These are phyloP conservation scores for Ophiobolus disseminans DNA, from an alignment of 2,329 filamentous ascomycete species.

Conservation along the genomic window DNA sequence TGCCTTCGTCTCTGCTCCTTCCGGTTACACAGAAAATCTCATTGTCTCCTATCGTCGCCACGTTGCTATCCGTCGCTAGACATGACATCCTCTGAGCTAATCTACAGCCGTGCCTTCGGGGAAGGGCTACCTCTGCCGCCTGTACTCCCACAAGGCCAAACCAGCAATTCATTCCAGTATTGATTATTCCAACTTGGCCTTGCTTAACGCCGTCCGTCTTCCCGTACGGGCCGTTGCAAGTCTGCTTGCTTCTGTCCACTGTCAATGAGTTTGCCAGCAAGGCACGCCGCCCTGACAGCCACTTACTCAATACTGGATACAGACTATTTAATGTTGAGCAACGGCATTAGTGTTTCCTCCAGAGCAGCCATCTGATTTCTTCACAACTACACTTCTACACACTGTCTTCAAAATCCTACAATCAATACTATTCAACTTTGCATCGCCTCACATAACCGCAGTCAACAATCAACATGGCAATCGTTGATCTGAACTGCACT, in stretches of 20 bases:
- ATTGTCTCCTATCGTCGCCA: conserved; percentile 28
- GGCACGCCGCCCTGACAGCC: conserved; percentile 27
- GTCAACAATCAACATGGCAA: conserved; percentile 4
- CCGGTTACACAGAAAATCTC: conserved; percentile 23
- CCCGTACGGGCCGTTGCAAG: conserved; percentile 46
- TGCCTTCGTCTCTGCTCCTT: conserved; percentile 22
- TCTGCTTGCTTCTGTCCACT: conserved; percentile 35
- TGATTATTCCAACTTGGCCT: conserved; percentile 29
- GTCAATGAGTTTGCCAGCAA: conserved; percentile 34
- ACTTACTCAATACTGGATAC: conserved; percentile 16
- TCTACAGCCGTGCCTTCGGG: conserved; percentile 16
- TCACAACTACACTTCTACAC: neutral
- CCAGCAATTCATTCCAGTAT: conserved; percentile 35
- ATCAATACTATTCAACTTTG: neutral
- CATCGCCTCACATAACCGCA: neutral
- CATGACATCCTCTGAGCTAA: conserved; percentile 22
- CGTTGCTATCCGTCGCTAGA: conserved; percentile 36
- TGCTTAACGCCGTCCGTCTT: conserved; percentile 40
- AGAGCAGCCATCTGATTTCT: conserved; percentile 16
- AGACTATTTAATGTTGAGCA: conserved; percentile 38
- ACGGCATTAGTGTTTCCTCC: conserved; percentile 27
- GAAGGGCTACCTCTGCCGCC: conserved; percentile 21
- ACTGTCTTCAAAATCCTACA: neutral
- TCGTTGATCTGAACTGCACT: neutral
- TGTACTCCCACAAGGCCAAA: conserved; percentile 28